A percentile compares a stretch with the other conserved stretches of the same genome.
These are phyloP conservation scores for Alternaria sp. DNA, from an alignment of 2,329 filamentous ascomycete genomes.

Conservation along the genomic window DNA sequence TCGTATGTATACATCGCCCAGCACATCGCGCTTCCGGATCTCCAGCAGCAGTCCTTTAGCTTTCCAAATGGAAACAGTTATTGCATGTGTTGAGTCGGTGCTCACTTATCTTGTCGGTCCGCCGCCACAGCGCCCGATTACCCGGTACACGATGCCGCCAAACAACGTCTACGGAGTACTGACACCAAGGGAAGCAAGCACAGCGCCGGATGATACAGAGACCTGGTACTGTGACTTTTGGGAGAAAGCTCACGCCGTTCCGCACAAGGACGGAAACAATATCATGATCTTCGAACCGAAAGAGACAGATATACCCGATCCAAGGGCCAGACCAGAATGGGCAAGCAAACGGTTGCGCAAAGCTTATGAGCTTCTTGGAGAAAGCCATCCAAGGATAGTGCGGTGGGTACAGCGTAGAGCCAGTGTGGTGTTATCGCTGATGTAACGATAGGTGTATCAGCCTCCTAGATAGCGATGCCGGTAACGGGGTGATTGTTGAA, in stretches of 20 bases:
- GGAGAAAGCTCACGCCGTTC: background rate
- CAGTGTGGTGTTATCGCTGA: too few species aligned
- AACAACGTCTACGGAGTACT: background rate
- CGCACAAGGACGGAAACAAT: background rate
- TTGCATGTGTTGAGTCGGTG: background rate
- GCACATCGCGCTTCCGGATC: background rate
- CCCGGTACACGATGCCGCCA: background rate
- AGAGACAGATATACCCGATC: background rate
- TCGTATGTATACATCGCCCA: background rate
- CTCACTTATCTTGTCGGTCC: background rate
- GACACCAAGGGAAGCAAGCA: background rate
- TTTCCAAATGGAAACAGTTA: background rate
- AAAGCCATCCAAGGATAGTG: background rate
- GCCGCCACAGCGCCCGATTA: background rate
- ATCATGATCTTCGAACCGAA: slow-evolving; percentile 2
- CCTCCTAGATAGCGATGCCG: background rate
- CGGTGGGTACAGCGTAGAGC: background rate
- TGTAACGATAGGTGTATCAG: background rate
- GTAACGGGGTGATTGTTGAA: slow-evolving; percentile 5
- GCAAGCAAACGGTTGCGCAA: background rate
- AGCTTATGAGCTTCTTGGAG: background rate
- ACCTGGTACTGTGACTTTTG: slow-evolving; percentile 6
- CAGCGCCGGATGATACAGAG: background rate
- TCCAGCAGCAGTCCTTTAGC: background rate
- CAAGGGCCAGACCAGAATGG: background rate